phyloP scores from a whole-genome alignment of 192 early-diverging fungal species.

The Bifiguratus adelaidae region DNA sequence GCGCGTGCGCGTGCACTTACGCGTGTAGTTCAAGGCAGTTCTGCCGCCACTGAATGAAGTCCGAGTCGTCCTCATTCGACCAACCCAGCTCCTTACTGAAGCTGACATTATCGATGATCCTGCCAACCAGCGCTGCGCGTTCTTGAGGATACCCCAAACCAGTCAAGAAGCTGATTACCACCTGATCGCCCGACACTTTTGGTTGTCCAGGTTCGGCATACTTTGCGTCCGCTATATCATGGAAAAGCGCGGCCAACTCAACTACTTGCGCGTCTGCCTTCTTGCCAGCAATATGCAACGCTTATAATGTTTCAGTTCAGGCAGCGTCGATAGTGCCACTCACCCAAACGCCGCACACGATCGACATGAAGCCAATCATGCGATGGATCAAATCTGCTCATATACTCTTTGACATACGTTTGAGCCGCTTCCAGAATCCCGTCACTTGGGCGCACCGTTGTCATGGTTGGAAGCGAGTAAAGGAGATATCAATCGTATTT shows the following conservation, averaged over 20 bases:
- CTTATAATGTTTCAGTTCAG: neutral
- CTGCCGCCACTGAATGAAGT: slow-evolving; percentile 35
- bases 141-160: slow-evolving; percentile 15
- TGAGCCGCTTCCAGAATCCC: too few species aligned
- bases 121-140: slow-evolving; percentile 33
- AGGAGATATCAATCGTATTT: too few species aligned
- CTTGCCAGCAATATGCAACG: slow-evolving; percentile 7
- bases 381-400: slow-evolving; percentile 54
- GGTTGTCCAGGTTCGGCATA: slow-evolving; percentile 33
- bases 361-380: slow-evolving; percentile 63
- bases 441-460: too few species aligned
- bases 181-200: slow-evolving; percentile 29
- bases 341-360: slow-evolving; percentile 48
- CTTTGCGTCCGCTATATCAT: slow-evolving; percentile 62
- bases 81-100: slow-evolving; percentile 58
- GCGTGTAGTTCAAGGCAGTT: slow-evolving; percentile 46
- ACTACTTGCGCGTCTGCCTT: slow-evolving; percentile 42
- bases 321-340: neutral
- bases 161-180: slow-evolving; percentile 29
- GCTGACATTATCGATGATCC: slow-evolving; percentile 48
- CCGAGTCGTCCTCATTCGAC: slow-evolving; percentile 21
- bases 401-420: slow-evolving; percentile 45
- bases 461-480: too few species aligned
- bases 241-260: slow-evolving; percentile 54
- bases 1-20: slow-evolving; percentile 13